Evolutionary conservation across 2,329 filamentous ascomycete genomes (phyloP).

Genomic region (Fusarium armeniacum): DNA sequence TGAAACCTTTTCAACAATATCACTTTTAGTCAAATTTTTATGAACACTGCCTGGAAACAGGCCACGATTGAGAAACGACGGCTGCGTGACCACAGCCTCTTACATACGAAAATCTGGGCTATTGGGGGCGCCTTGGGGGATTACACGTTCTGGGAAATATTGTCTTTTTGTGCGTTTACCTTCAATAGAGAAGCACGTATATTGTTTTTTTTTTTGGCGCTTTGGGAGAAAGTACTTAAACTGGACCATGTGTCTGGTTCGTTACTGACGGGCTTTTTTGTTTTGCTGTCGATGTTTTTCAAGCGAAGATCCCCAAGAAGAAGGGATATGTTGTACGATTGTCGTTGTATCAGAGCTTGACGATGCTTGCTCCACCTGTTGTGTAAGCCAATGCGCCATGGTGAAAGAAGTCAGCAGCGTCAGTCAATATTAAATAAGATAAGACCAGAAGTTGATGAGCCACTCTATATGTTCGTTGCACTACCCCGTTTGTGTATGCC

Average conservation of each 20-base stretch:
- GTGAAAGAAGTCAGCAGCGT: constrained; percentile 1
- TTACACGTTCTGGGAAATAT: constrained; percentile 27
- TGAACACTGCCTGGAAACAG: constrained; percentile 37
- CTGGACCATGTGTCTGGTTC: constrained; percentile 22
- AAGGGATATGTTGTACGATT: constrained; percentile 43
- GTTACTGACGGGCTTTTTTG: constrained; percentile 9
- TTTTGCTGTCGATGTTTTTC: constrained; percentile 17
- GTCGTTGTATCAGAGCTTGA: constrained; percentile 16
- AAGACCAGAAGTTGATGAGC: constrained; percentile 21
- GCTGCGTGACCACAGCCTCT: constrained; percentile 43
- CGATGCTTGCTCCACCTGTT: constrained; percentile 13
- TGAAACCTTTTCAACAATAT: constrained; percentile 50
- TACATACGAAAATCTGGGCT: constrained; percentile 32
- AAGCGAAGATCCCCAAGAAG: constrained; percentile 21
- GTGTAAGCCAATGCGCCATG: constrained; percentile 40
- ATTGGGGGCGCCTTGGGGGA: constrained; percentile 35
- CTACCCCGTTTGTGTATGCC: neutral
- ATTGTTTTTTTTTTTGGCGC: constrained; percentile 39
- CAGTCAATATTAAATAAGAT: constrained; percentile 16
- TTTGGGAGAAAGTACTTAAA: constrained; percentile 28
- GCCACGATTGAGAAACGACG: constrained; percentile 36
- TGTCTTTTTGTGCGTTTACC: constrained; percentile 32
- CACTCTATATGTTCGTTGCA: neutral
- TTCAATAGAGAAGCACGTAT: constrained; percentile 44
- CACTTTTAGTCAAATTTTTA: constrained; percentile 50